These are phyloP conservation scores for Nothopassalora personata DNA, from an alignment of 2,329 filamentous ascomycete species.

Conservation along the genomic window DNA sequence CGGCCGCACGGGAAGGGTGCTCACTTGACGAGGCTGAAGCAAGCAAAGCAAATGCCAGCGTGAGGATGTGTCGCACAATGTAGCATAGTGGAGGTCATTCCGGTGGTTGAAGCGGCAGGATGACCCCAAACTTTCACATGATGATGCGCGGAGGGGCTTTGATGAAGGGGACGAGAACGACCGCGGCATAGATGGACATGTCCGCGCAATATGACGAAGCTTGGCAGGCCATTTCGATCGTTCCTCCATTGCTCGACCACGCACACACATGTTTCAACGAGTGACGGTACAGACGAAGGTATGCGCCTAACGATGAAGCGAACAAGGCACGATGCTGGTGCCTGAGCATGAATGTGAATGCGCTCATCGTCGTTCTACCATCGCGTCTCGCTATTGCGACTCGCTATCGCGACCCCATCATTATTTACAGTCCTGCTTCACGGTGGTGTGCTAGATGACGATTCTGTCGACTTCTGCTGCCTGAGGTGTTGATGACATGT, in stretches of 20 bases:
- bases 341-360: not conserved
- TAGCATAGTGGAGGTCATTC: not conserved
- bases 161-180: not conserved
- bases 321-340: not conserved
- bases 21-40: not conserved
- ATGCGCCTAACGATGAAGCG: not conserved
- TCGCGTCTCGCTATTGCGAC: not conserved
- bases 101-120: not conserved
- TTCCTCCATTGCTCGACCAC: not conserved
- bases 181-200: not conserved
- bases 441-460: not conserved
- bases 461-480: not conserved
- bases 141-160: not conserved
- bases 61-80: constrained; percentile 2
- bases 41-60: not conserved
- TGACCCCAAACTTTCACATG: not conserved
- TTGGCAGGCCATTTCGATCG: not conserved
- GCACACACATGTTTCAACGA: not conserved
- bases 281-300: not conserved
- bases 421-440: not conserved
- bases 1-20: not conserved
- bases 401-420: not conserved
- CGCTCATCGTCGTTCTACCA: not conserved
- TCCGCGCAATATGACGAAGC: not conserved
- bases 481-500: not conserved